These are phyloP conservation scores for Leccinum pellstonianum DNA, from an alignment of 768 basidiomycete species.

Conservation along the genomic window DNA sequence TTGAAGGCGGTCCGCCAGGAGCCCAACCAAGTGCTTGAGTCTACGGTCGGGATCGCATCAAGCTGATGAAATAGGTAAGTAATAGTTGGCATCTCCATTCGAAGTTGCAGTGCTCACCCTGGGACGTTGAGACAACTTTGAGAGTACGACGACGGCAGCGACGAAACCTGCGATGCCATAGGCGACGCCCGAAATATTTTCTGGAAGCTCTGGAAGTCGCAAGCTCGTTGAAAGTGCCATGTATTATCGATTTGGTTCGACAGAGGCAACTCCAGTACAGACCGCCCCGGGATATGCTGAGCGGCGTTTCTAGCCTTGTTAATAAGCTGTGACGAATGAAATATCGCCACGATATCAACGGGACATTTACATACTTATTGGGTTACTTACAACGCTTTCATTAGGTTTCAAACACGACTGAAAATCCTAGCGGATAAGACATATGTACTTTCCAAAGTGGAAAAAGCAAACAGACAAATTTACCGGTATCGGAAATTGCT, in stretches of 20 bases:
- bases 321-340: too few relatives aligned
- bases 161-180: not conserved
- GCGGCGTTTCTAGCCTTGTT: too few relatives aligned
- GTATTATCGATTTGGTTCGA: not conserved
- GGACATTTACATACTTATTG: too few relatives aligned
- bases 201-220: not conserved
- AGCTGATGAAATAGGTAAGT: not conserved
- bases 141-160: not conserved
- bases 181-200: not conserved
- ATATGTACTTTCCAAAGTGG: too few relatives aligned
- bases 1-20: constrained; percentile 25
- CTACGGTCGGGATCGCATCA: not conserved
- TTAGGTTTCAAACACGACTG: too few relatives aligned
- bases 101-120: not conserved
- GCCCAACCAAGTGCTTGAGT: constrained; percentile 15
- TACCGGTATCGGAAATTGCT: too few relatives aligned
- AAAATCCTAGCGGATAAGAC: too few relatives aligned
- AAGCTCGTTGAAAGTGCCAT: not conserved
- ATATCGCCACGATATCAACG: too few relatives aligned
- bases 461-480: too few relatives aligned
- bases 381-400: too few relatives aligned
- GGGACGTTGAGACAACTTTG: not conserved
- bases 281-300: too few relatives aligned
- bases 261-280: too few relatives aligned
- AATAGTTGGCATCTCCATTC: not conserved